These are phyloP conservation scores for Neurospora discreta DNA, from an alignment of 495 filamentous ascomycete genomes.

Conservation along the genomic window DNA sequence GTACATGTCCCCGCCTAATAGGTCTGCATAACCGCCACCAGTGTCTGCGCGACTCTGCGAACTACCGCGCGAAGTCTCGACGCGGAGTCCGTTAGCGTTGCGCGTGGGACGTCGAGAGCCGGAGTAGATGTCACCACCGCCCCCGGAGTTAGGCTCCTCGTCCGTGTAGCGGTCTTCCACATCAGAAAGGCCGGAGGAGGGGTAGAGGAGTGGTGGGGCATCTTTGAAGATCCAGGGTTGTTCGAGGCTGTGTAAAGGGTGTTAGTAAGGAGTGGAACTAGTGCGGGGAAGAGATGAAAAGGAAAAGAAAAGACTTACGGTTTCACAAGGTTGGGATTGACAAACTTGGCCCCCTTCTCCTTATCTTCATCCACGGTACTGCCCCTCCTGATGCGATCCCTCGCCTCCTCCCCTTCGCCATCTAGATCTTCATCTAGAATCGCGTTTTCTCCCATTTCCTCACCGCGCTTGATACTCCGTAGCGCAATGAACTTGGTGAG, in stretches of 20 bases:
- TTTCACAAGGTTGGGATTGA: slow-evolving; percentile 62
- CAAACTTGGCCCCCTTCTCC: slow-evolving; percentile 53
- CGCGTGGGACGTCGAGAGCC: background rate
- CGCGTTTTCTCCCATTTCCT: slow-evolving; percentile 26
- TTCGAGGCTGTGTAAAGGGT: slow-evolving; percentile 22
- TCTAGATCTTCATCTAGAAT: slow-evolving; percentile 29
- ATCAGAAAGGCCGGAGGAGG: background rate
- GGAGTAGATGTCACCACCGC: background rate
- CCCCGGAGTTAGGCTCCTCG: background rate
- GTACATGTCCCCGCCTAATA: background rate
- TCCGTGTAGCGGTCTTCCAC: background rate
- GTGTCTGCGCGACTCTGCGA: background rate
- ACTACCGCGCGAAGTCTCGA: background rate
- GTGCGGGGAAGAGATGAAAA: too few relatives aligned
- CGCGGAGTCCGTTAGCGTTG: background rate
- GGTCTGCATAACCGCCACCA: background rate
- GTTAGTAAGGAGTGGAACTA: too few relatives aligned
- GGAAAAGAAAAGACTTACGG: slow-evolving; percentile 37
- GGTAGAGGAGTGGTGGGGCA: slow-evolving; percentile 25
- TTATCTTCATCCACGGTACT: slow-evolving; percentile 54
- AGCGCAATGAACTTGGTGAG: slow-evolving; percentile 87
- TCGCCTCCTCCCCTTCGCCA: slow-evolving; percentile 17
- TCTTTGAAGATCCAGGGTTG: slow-evolving; percentile 44
- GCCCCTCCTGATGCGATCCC: slow-evolving; percentile 23
- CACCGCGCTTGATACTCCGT: slow-evolving; percentile 60